phyloP scores from a whole-genome alignment of 1,284 basidiomycete species.

The Cryptococcus maquisensis region DNA sequence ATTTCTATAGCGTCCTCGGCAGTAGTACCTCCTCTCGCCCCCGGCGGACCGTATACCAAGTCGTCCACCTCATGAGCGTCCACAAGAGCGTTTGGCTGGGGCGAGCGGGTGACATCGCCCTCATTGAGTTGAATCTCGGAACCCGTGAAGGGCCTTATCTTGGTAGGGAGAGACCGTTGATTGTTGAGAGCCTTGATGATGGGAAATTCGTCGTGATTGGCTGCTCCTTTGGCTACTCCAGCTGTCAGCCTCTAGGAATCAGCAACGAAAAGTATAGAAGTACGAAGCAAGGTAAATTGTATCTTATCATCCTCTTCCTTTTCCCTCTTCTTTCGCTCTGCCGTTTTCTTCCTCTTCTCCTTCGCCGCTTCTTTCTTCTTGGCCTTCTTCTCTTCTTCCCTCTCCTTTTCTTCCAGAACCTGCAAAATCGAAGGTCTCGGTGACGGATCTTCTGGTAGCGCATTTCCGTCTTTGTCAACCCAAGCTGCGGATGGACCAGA shows the following conservation, averaged over 20 bases:
- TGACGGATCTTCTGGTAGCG: neutral
- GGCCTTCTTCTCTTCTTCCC: conserved; percentile 5
- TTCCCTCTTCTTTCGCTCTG: conserved; percentile 3
- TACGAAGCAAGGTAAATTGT: conserved; percentile 24
- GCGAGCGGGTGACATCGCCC: neutral
- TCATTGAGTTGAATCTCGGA: neutral
- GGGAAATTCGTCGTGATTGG: conserved; percentile 15
- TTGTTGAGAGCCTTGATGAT: conserved; percentile 24
- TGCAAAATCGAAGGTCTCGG: neutral
- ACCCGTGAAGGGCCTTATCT: neutral
- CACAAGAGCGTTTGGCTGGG: neutral
- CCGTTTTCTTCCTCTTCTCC: conserved; percentile 2
- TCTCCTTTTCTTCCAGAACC: neutral
- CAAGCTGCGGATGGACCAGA: neutral
- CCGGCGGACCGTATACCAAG: neutral
- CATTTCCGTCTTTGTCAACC: neutral
- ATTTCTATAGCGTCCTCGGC: neutral
- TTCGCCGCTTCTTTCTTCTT: conserved; percentile 10
- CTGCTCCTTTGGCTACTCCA: conserved; percentile 19
- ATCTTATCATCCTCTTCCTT: conserved; percentile 11
- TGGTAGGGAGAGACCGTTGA: conserved; percentile 20
- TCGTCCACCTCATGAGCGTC: neutral
- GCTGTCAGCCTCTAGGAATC: neutral
- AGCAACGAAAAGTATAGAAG: conserved; percentile 7
- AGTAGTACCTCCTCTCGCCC: neutral